A percentile compares a stretch with the other conserved stretches of the same genome.
Evolutionary conservation across 2,329 filamentous ascomycete genomes (phyloP).

Genomic region (Grosmannia huntii): DNA sequence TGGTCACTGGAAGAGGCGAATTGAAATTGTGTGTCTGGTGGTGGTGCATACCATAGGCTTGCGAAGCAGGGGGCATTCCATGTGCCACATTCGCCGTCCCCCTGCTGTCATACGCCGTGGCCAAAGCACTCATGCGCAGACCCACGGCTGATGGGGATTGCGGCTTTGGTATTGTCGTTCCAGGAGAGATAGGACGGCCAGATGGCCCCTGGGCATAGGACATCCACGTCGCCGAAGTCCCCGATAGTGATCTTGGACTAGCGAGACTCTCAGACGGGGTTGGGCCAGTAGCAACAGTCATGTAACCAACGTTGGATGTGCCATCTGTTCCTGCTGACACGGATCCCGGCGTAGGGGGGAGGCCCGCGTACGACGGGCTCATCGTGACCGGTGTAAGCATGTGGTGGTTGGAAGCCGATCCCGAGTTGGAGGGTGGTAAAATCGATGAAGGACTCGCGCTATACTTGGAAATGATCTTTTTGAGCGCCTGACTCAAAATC

Average conservation of each 20-base stretch:
- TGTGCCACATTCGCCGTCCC: not conserved
- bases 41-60: conserved; percentile 12
- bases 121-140: conserved; percentile 23
- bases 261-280: conserved; percentile 36
- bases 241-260: conserved; percentile 39
- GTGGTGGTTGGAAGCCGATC: conserved; percentile 18
- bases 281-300: conserved; percentile 20
- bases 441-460: conserved; percentile 34
- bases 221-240: conserved; percentile 33
- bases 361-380: conserved; percentile 26
- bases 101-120: conserved; percentile 24
- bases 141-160: conserved; percentile 20
- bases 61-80: not conserved
- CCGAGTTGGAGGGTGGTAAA: conserved; percentile 16
- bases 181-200: conserved; percentile 31
- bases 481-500: conserved; percentile 70
- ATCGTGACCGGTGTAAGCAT: conserved; percentile 27
- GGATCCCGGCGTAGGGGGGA: conserved; percentile 33
- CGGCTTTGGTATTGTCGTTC: conserved; percentile 19
- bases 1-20: conserved; percentile 8
- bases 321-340: conserved; percentile 22
- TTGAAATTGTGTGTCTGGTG: conserved; percentile 29
- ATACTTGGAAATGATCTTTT: conserved; percentile 99
- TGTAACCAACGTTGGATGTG: conserved; percentile 25
- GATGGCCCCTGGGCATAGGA: conserved; percentile 11